A percentile compares a stretch with the other conserved stretches of the same genome.
phyloP scores from a whole-genome alignment of 805 yeast species.

The Ogataea chonburiensis region DNA sequence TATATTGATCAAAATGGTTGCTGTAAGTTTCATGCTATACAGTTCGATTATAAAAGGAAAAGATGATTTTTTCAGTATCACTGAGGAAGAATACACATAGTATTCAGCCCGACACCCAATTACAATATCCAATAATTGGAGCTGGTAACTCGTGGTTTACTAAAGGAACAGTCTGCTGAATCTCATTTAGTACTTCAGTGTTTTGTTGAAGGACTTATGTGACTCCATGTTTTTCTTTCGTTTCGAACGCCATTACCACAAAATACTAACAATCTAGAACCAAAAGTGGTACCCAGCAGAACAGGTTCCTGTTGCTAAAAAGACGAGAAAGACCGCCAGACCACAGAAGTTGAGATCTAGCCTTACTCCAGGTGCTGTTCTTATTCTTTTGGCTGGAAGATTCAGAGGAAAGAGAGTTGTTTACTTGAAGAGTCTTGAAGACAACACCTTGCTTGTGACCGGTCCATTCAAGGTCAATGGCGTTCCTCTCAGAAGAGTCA shows the following conservation, averaged over 20 bases:
- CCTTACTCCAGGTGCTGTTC: constrained; percentile 96
- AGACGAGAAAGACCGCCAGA: constrained; percentile 84
- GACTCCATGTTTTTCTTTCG: no score
- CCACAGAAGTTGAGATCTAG: constrained; percentile 96
- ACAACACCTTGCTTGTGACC: constrained; percentile 93
- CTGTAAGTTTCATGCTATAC: constrained; percentile 34
- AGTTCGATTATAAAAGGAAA: no score
- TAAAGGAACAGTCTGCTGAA: no score
- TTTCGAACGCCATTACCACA: no score
- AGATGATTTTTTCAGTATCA: no score
- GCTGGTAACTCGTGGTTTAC: no score
- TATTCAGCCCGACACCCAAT: no score
- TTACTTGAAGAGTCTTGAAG: constrained; percentile 93
- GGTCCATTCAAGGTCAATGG: constrained; percentile 99
- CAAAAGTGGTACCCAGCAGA: constrained; percentile 94
- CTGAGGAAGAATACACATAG: no score
- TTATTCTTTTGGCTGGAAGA: constrained; percentile 97
- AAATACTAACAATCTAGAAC: constrained; percentile 40
- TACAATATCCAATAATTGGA: no score
- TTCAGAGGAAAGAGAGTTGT: constrained; percentile 99
- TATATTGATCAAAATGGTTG: constrained; percentile 29
- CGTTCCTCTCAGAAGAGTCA: constrained; percentile 99
- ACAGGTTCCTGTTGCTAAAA: constrained; percentile 82
- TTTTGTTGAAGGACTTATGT: no score
- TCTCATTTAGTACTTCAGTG: no score